These are phyloP conservation scores for Houttuynia cordata DNA, from an alignment of 164 flowering plant species.

Conservation along the genomic window DNA sequence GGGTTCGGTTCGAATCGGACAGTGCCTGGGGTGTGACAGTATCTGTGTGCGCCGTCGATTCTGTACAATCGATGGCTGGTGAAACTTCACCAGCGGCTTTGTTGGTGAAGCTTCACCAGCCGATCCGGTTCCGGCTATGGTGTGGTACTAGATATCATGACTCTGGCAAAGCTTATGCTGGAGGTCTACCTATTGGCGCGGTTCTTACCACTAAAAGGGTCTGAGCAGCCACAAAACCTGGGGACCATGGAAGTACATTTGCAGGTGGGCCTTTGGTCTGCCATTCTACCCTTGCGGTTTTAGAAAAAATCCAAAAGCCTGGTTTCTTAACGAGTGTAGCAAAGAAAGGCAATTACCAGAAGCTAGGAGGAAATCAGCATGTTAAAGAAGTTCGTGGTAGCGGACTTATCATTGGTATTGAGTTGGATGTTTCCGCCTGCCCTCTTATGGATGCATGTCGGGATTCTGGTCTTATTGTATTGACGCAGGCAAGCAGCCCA, in stretches of 20 bases:
- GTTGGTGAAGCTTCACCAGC: too few species aligned
- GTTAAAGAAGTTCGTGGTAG: slow-evolving; percentile 68
- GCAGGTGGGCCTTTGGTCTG: slow-evolving; percentile 74
- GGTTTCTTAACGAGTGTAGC: slow-evolving; percentile 49
- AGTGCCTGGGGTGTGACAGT: too few species aligned
- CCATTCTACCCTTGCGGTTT: slow-evolving; percentile 45
- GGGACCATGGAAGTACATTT: slow-evolving; percentile 92
- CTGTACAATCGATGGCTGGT: too few species aligned
- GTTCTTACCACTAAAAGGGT: slow-evolving; percentile 54
- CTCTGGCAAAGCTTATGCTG: slow-evolving; percentile 88
- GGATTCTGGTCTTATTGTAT: slow-evolving; percentile 56
- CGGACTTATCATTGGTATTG: slow-evolving; percentile 77
- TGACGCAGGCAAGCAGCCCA: too few species aligned
- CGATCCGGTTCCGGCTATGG: too few species aligned
- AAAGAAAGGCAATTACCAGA: slow-evolving; percentile 47
- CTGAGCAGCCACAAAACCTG: slow-evolving; percentile 43
- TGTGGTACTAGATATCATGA: slow-evolving; percentile 80
- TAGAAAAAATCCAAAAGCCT: slow-evolving; percentile 59
- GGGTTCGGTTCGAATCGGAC: too few species aligned
- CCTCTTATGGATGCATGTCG: slow-evolving; percentile 76
- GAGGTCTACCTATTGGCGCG: slow-evolving; percentile 91
- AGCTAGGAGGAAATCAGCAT: slow-evolving; percentile 48
- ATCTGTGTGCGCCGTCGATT: too few species aligned
- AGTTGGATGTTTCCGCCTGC: slow-evolving; percentile 61
- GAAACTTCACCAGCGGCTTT: too few species aligned